Evolutionary conservation across 371 early-diverging fungal species (phyloP).

Genomic region (Mucor circinelloides): DNA sequence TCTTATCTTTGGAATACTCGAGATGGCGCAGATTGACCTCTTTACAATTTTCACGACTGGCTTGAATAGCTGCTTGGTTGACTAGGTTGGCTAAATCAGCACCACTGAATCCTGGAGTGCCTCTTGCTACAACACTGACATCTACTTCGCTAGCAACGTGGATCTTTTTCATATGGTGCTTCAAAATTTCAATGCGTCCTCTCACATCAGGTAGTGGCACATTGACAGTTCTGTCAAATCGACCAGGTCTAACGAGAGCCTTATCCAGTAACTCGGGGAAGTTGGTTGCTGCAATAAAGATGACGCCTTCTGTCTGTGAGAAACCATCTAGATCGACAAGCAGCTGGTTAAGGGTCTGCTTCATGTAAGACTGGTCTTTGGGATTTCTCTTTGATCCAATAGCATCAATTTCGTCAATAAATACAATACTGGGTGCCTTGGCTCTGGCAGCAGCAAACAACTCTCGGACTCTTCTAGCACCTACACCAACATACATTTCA

Average conservation of each 20-base stretch:
- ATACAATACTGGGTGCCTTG: constrained; percentile 97
- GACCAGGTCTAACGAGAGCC: constrained; percentile 96
- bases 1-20: constrained; percentile 97
- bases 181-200: constrained; percentile 93
- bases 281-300: constrained; percentile 99
- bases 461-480: constrained; percentile 83
- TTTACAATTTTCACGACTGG: constrained; percentile 74
- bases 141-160: constrained; percentile 68
- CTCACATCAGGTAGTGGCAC: constrained; percentile 96
- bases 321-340: constrained; percentile 98
- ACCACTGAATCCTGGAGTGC: constrained; percentile 98
- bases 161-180: constrained; percentile 86
- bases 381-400: constrained; percentile 96
- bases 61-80: constrained; percentile 95
- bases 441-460: constrained; percentile 93
- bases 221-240: constrained; percentile 97
- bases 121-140: constrained; percentile 85
- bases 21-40: constrained; percentile 79
- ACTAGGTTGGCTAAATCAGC: constrained; percentile 97
- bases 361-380: constrained; percentile 93
- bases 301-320: constrained; percentile 90
- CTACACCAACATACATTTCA: constrained; percentile 99
- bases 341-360: constrained; percentile 96
- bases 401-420: constrained; percentile 99
- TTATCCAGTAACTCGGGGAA: constrained; percentile 97